Conservation (phyloP, 1,284 basidiomycete genomes). For the Cutaneotrichosporon sp. region DNA sequence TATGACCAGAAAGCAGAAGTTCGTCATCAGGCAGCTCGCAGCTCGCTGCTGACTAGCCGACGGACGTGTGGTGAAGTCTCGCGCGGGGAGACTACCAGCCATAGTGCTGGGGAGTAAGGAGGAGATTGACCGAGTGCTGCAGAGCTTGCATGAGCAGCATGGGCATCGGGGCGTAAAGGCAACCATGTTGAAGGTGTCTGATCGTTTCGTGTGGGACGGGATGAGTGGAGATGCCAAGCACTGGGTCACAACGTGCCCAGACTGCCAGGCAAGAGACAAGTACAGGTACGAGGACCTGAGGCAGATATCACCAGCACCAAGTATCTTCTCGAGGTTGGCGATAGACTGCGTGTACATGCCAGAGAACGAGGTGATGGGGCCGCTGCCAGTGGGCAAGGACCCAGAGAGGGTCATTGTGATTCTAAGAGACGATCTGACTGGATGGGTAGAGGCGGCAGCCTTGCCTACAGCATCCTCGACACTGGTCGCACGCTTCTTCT, state of each 20-base stretch:
- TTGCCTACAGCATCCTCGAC: neutral
- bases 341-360: slow-evolving; percentile 17
- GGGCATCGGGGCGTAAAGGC: slow-evolving; percentile 1
- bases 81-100: neutral
- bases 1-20: neutral
- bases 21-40: neutral
- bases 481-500: neutral
- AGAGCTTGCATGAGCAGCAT: slow-evolving; percentile 1
- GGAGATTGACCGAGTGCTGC: neutral
- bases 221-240: neutral
- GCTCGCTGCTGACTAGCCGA: neutral
- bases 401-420: neutral
- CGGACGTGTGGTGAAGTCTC: neutral
- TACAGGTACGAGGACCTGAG: neutral
- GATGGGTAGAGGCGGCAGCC: slow-evolving; percentile 8
- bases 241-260: neutral
- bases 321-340: neutral
- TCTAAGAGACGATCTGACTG: slow-evolving; percentile 4
- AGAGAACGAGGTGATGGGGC: neutral
- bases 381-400: neutral
- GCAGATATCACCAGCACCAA: neutral
- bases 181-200: neutral
- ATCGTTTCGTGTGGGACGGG: slow-evolving; percentile 3
- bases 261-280: slow-evolving; percentile 7
- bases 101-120: neutral